These are phyloP conservation scores for Fusarium nygamai DNA, from an alignment of 2,329 filamentous ascomycete species.

Conservation along the genomic window DNA sequence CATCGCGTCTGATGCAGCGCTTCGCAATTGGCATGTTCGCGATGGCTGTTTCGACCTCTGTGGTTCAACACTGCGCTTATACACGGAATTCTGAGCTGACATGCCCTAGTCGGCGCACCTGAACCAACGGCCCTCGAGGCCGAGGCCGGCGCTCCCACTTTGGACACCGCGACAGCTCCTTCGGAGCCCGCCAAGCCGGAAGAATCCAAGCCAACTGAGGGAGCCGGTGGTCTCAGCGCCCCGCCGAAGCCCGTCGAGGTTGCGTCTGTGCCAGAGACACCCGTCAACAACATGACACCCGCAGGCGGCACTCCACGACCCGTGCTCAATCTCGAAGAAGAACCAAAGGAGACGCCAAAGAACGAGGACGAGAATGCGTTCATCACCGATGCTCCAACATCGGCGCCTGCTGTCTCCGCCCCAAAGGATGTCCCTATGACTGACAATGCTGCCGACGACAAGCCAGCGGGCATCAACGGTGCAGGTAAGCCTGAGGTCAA, in stretches of 20 bases:
- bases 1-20: neutral
- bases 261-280: constrained; percentile 50
- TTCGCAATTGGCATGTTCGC: constrained; percentile 29
- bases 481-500: constrained; percentile 26
- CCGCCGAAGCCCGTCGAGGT: constrained; percentile 50
- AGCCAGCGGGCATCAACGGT: constrained; percentile 31
- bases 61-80: neutral
- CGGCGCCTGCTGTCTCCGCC: constrained; percentile 33
- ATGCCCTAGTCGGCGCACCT: constrained; percentile 44
- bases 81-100: constrained; percentile 23
- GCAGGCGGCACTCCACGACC: constrained; percentile 49
- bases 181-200: constrained; percentile 36
- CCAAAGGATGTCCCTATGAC: constrained; percentile 33
- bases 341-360: constrained; percentile 42
- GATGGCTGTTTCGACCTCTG: neutral
- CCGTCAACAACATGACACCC: constrained; percentile 48
- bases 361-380: constrained; percentile 39
- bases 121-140: constrained; percentile 44
- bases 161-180: constrained; percentile 39
- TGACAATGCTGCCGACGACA: constrained; percentile 21
- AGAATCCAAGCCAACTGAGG: constrained; percentile 30
- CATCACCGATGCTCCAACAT: constrained; percentile 39
- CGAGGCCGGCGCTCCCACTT: constrained; percentile 40
- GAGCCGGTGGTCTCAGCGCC: constrained; percentile 24
- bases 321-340: constrained; percentile 47